phyloP scores from a whole-genome alignment of 1,139 yeast genomes.

The Suhomyces ambrosiae region DNA sequence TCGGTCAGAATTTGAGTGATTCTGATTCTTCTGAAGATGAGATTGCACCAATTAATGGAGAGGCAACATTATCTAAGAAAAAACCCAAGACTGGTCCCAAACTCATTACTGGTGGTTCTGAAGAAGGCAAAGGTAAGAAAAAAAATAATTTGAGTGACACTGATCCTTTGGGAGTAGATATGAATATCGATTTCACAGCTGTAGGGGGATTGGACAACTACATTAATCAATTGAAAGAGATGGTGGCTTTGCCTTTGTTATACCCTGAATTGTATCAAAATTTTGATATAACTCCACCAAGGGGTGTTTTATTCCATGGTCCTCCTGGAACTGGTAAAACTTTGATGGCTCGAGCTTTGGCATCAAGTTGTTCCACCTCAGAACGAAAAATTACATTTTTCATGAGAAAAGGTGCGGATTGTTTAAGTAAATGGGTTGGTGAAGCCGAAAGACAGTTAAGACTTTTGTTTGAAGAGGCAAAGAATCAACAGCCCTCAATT shows the following conservation, averaged over 20 bases:
- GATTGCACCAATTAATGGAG: slow-evolving; percentile 43
- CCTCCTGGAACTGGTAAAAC: slow-evolving; percentile 99
- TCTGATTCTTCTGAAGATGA: slow-evolving; percentile 78
- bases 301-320: slow-evolving; percentile 97
- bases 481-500: slow-evolving; percentile 92
- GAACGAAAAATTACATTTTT: slow-evolving; percentile 87
- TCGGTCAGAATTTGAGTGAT: slow-evolving; percentile 52
- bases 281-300: slow-evolving; percentile 92
- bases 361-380: slow-evolving; percentile 88
- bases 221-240: slow-evolving; percentile 90
- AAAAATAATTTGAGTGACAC: slow-evolving; percentile 83
- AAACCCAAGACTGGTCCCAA: slow-evolving; percentile 23
- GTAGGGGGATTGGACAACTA: slow-evolving; percentile 94
- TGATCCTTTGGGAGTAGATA: slow-evolving; percentile 93
- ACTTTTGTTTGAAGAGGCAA: slow-evolving; percentile 90
- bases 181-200: slow-evolving; percentile 84
- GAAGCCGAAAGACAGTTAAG: slow-evolving; percentile 96
- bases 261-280: slow-evolving; percentile 93
- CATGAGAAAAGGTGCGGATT: slow-evolving; percentile 99
- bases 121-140: slow-evolving; percentile 40
- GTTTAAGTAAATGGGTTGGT: slow-evolving; percentile 98
- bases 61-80: slow-evolving; percentile 35
- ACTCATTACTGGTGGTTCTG: slow-evolving; percentile 40
- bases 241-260: slow-evolving; percentile 91
- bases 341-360: slow-evolving; percentile 94